A percentile compares a stretch with the other conserved stretches of the same genome.
Conservation (phyloP, 2,329 filamentous ascomycete genomes). For the Aspergillus oerlinghausenensis region DNA sequence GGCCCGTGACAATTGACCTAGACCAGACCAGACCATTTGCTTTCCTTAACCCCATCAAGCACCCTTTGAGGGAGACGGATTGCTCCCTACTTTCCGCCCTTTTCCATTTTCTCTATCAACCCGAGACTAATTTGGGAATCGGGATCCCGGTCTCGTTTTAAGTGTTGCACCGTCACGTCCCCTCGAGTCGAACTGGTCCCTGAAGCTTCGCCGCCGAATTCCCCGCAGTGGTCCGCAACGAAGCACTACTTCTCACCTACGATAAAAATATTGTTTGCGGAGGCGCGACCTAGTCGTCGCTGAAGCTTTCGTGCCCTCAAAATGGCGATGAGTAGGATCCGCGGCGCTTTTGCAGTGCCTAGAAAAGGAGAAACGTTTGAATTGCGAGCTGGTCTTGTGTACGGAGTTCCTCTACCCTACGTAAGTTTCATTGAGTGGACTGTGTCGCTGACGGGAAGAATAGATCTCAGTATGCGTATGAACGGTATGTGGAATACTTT, state of each 20-base stretch:
- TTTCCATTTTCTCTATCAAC: not conserved
- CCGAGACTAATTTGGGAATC: not conserved
- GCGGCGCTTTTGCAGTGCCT: slow-evolving; percentile 86
- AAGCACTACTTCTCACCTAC: slow-evolving; percentile 6
- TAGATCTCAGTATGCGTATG: slow-evolving; percentile 96
- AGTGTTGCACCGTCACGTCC: slow-evolving; percentile 8
- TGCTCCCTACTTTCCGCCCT: not conserved
- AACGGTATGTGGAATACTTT: slow-evolving; percentile 54
- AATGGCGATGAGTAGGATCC: slow-evolving; percentile 96
- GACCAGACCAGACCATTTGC: slow-evolving; percentile 14
- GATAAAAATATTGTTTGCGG: slow-evolving; percentile 20
- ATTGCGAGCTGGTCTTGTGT: slow-evolving; percentile 83
- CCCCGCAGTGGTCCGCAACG: slow-evolving; percentile 26
- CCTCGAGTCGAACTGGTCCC: slow-evolving; percentile 19
- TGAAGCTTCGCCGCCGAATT: slow-evolving; percentile 25
- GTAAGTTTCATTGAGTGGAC: slow-evolving; percentile 8
- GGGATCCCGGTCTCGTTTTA: not conserved
- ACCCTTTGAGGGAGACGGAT: not conserved
- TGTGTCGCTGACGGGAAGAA: slow-evolving; percentile 30
- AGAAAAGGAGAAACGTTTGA: slow-evolving; percentile 98
- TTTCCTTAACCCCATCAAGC: slow-evolving; percentile 14
- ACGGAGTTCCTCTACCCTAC: slow-evolving; percentile 26
- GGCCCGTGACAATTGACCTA: not conserved
- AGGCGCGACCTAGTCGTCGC: slow-evolving; percentile 35
- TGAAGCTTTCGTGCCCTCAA: slow-evolving; percentile 25